phyloP scores from a whole-genome alignment of 164 flowering plant genomes.

The Nymphaea colorata region DNA sequence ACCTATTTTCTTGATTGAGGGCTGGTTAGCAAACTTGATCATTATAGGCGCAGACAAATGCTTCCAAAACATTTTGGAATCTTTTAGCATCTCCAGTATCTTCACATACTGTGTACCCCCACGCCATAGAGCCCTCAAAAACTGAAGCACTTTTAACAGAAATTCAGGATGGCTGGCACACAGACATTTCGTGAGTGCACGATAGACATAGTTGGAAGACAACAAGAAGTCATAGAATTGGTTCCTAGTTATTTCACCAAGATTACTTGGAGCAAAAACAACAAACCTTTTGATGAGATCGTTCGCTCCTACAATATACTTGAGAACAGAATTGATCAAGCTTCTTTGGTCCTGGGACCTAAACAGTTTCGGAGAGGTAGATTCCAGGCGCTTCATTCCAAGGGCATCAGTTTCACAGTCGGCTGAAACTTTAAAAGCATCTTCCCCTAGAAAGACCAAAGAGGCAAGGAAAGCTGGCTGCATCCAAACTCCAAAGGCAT shows the following conservation, averaged over 20 bases:
- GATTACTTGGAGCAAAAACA: neutral
- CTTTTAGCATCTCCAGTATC: constrained; percentile 42
- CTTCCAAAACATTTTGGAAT: constrained; percentile 52
- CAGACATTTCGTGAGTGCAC: neutral
- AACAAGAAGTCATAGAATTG: too few species aligned
- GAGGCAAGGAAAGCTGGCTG: constrained; percentile 82
- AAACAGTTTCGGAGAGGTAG: constrained; percentile 11
- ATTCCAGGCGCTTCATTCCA: neutral
- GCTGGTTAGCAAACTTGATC: constrained; percentile 8
- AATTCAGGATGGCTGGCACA: constrained; percentile 47
- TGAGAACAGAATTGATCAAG: constrained; percentile 32
- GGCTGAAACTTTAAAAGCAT: neutral
- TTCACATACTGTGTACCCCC: constrained; percentile 52
- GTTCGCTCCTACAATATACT: constrained; percentile 31
- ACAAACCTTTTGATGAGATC: constrained; percentile 57
- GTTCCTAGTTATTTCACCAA: too few species aligned
- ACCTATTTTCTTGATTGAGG: constrained; percentile 15
- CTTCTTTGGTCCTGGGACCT: constrained; percentile 14
- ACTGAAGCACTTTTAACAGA: constrained; percentile 46
- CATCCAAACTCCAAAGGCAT: constrained; percentile 7
- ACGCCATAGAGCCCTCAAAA: constrained; percentile 75
- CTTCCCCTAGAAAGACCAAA: constrained; percentile 26
- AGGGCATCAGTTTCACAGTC: too few species aligned
- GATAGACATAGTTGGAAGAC: too few species aligned
- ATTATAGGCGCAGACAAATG: constrained; percentile 26